phyloP scores from a whole-genome alignment of 257 asterid genomes.

The Misopates orontium region DNA sequence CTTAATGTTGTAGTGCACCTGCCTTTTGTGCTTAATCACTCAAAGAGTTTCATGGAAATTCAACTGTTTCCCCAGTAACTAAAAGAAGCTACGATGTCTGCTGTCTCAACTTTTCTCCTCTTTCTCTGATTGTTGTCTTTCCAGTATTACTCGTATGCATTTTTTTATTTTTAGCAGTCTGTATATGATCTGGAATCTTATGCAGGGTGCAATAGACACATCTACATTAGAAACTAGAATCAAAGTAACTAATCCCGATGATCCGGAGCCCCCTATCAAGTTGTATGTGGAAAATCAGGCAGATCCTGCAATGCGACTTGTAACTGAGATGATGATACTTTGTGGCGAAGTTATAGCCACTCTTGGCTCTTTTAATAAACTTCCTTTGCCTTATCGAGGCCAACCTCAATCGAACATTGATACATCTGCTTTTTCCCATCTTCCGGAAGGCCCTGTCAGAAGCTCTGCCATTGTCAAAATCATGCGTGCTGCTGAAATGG shows the following conservation, averaged over 20 bases:
- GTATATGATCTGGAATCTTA: conserved; percentile 22
- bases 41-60: neutral
- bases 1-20: conserved; percentile 1
- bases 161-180: neutral
- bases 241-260: conserved; percentile 84
- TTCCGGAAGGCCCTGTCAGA: conserved; percentile 97
- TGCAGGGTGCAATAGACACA: conserved; percentile 91
- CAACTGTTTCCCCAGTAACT: neutral
- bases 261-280: conserved; percentile 85
- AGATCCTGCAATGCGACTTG: conserved; percentile 94
- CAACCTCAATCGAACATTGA: conserved; percentile 94
- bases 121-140: conserved; percentile 8
- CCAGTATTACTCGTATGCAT: neutral
- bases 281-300: conserved; percentile 92
- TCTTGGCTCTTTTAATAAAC: conserved; percentile 65
- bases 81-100: neutral
- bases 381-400: conserved; percentile 87
- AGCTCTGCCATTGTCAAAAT: conserved; percentile 74
- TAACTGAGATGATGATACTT: conserved; percentile 95
- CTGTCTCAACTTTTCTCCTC: neutral
- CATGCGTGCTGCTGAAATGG: conserved; percentile 96
- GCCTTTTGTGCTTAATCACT: conserved; percentile 11
- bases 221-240: conserved; percentile 73
- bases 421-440: conserved; percentile 75
- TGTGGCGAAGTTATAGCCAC: conserved; percentile 98